Conservation (phyloP, 352 stramenopile genomes). For the Phytopythium mirpurense region DNA sequence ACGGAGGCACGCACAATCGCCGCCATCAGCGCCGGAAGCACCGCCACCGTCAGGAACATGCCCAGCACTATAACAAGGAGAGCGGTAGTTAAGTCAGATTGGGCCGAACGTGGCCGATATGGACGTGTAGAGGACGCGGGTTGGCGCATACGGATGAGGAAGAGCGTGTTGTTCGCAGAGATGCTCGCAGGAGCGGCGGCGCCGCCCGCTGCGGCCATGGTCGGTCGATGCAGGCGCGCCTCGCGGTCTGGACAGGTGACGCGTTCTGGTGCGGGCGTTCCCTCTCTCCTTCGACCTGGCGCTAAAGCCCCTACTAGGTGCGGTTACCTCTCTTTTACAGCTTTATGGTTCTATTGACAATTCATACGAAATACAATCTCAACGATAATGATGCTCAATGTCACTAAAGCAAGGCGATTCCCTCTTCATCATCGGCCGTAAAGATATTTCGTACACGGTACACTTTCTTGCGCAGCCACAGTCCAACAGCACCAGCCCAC, state of each 20-base stretch:
- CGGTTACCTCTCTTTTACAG: too few relatives aligned
- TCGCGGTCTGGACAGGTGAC: too few relatives aligned
- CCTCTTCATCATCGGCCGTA: conserved; percentile 2
- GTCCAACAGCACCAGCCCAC: too few relatives aligned
- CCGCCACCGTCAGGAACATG: conserved; percentile 63
- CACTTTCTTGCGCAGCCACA: too few relatives aligned
- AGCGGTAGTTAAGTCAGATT: not conserved
- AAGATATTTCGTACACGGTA: conserved; percentile 1
- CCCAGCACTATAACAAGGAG: conserved; percentile 33
- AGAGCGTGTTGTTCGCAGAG: conserved; percentile 60
- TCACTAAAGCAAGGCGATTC: not conserved
- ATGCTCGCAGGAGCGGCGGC: conserved; percentile 17
- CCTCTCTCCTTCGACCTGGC: too few relatives aligned
- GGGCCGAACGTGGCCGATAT: not conserved
- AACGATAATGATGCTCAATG: not conserved
- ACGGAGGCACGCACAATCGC: conserved; percentile 32
- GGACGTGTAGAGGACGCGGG: conserved; percentile 7
- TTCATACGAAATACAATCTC: too few relatives aligned
- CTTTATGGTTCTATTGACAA: too few relatives aligned
- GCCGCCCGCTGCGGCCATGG: conserved; percentile 2
- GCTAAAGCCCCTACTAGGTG: too few relatives aligned
- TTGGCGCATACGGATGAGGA: conserved; percentile 49
- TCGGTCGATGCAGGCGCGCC: too few relatives aligned
- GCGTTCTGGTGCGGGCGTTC: too few relatives aligned
- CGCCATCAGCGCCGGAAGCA: conserved; percentile 51